Evolutionary conservation across 352 stramenopile genomes (phyloP).

Genomic region (Phytophthora rubi): DNA sequence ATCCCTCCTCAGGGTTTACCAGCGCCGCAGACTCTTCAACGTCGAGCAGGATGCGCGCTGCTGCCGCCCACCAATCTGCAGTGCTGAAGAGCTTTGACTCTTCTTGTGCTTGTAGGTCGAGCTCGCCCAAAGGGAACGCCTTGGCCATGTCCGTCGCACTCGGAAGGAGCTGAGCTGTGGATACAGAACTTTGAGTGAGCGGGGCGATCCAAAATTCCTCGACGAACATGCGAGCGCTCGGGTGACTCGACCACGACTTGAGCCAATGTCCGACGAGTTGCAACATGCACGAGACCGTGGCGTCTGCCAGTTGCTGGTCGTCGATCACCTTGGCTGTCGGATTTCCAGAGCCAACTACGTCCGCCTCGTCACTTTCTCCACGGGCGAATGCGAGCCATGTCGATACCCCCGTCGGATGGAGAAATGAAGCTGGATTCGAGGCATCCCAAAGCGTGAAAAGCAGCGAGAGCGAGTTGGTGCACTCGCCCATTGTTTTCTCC

Average conservation of each 20-base stretch:
- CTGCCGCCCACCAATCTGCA: constrained; percentile 25
- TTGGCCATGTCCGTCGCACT: constrained; percentile 24
- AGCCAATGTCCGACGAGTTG: constrained; percentile 59
- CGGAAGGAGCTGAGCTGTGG: constrained; percentile 12
- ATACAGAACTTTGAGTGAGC: constrained; percentile 19
- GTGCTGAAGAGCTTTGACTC: constrained; percentile 11
- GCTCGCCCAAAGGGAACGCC: constrained; percentile 29
- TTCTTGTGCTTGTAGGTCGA: not conserved
- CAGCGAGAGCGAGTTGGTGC: constrained; percentile 39
- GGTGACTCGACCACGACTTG: constrained; percentile 58
- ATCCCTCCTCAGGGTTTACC: constrained; percentile 39
- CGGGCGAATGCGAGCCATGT: constrained; percentile 39
- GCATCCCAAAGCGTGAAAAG: constrained; percentile 50
- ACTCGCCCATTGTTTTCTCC: constrained; percentile 31
- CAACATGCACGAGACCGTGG: constrained; percentile 43
- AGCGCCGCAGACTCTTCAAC: constrained; percentile 38
- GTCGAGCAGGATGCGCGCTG: constrained; percentile 39
- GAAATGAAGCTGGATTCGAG: constrained; percentile 43
- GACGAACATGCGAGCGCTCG: constrained; percentile 50
- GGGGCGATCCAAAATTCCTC: constrained; percentile 56
- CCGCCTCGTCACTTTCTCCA: constrained; percentile 22
- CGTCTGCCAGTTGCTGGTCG: constrained; percentile 16
- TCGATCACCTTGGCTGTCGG: constrained; percentile 23
- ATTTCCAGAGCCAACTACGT: constrained; percentile 19
- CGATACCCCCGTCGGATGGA: constrained; percentile 36